phyloP scores from a whole-genome alignment of 1,284 basidiomycete genomes.

The Cryptococcus floricola region DNA sequence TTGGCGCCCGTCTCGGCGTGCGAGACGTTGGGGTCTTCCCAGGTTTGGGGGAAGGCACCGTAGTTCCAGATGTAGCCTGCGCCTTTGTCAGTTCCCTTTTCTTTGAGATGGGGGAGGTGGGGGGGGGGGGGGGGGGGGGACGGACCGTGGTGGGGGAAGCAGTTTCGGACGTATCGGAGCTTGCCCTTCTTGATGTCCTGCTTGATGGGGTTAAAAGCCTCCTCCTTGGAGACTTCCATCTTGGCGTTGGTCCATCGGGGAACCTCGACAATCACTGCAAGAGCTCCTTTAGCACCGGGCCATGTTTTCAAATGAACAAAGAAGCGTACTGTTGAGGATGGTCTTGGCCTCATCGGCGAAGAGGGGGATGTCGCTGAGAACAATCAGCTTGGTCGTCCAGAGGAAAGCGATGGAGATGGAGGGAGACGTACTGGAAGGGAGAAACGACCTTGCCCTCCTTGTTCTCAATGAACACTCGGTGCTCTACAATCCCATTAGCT shows the following conservation, averaged over 20 bases:
- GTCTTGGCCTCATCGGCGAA: constrained; percentile 89
- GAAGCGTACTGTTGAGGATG: constrained; percentile 72
- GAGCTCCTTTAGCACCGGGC: constrained; percentile 2
- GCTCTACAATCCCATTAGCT: constrained; percentile 59
- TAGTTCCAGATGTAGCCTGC: constrained; percentile 82
- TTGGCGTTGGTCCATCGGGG: constrained; percentile 99
- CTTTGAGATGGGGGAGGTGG: no score
- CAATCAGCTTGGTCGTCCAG: not conserved
- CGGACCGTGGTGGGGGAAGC: constrained; percentile 94
- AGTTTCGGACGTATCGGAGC: constrained; percentile 97
- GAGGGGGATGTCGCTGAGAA: constrained; percentile 74
- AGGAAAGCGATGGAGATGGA: not conserved
- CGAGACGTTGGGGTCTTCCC: constrained; percentile 86
- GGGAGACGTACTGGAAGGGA: constrained; percentile 65
- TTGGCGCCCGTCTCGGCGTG: constrained; percentile 98
- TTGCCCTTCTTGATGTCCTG: constrained; percentile 72
- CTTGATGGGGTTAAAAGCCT: constrained; percentile 97
- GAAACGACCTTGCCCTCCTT: constrained; percentile 77
- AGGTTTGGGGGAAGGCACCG: constrained; percentile 96
- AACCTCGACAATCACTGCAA: constrained; percentile 83
- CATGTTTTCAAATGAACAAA: not conserved
- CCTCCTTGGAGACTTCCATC: constrained; percentile 98
- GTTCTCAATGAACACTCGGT: constrained; percentile 87
- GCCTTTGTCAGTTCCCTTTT: not conserved
- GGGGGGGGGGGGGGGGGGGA: no score